phyloP scores from a whole-genome alignment of 768 basidiomycete genomes.

The Mrakia frigida region DNA sequence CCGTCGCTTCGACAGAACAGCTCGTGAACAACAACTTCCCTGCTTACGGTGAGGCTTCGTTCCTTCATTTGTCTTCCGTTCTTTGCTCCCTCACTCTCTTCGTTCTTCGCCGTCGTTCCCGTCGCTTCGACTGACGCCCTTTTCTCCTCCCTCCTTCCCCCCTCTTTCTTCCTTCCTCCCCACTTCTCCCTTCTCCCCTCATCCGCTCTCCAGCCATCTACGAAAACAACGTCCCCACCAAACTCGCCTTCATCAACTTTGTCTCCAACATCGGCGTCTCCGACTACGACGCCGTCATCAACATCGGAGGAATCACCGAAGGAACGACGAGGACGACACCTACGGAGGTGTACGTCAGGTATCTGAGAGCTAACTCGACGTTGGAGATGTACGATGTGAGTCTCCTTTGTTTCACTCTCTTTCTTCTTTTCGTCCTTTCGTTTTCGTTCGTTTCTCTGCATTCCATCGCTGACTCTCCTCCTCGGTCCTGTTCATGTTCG shows the following conservation, averaged over 20 bases:
- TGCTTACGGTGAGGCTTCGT: slow-evolving; percentile 49
- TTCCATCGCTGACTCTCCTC: neutral
- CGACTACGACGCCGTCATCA: slow-evolving; percentile 54
- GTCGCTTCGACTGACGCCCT: too few species aligned
- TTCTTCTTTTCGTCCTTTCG: neutral
- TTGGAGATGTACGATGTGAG: slow-evolving; percentile 53
- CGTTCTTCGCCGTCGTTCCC: neutral
- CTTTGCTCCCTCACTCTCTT: neutral
- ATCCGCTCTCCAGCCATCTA: slow-evolving; percentile 51
- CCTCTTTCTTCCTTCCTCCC: too few species aligned
- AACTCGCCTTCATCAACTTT: slow-evolving; percentile 69
- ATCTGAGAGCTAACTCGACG: slow-evolving; percentile 52
- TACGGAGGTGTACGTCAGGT: slow-evolving; percentile 48
- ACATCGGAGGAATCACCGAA: slow-evolving; percentile 47
- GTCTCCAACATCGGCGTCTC: slow-evolving; percentile 59
- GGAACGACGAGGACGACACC: slow-evolving; percentile 22
- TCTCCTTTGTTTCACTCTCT: neutral
- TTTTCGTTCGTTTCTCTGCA: neutral
- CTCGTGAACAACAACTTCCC: slow-evolving; percentile 49
- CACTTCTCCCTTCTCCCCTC: too few species aligned
- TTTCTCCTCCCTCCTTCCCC: neutral
- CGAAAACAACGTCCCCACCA: slow-evolving; percentile 59
- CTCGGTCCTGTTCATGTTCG: neutral
- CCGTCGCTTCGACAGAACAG: neutral
- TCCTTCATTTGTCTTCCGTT: too few species aligned